Conservation (phyloP, 192 early-diverging fungal genomes). For the Haplosporangium gracile region DNA sequence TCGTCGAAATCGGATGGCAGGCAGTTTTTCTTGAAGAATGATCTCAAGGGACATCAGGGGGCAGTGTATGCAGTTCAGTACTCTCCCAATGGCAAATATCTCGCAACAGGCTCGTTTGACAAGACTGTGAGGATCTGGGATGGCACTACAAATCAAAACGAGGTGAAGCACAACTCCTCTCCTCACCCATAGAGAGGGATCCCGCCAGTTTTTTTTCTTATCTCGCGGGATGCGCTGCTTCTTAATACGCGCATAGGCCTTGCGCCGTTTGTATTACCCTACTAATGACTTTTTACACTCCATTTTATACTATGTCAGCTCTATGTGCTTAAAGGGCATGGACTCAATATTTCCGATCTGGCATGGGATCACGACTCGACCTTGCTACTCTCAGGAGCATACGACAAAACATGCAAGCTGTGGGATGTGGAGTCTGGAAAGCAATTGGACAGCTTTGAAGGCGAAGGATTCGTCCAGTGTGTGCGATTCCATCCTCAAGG, state of each 20-base stretch:
- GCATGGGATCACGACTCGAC: constrained; percentile 80
- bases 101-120: constrained; percentile 96
- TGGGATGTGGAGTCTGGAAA: constrained; percentile 84
- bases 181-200: not conserved
- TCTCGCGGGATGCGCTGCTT: not conserved
- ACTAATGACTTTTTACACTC: constrained; percentile 2
- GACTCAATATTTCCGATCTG: constrained; percentile 83
- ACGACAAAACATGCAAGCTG: constrained; percentile 85
- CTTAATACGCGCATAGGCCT: constrained; percentile 15
- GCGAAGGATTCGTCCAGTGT: constrained; percentile 90
- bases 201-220: not conserved
- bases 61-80: constrained; percentile 94
- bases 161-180: constrained; percentile 56
- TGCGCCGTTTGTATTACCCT: constrained; percentile 9
- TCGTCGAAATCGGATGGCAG: constrained; percentile 50
- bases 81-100: constrained; percentile 82
- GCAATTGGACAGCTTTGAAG: constrained; percentile 71
- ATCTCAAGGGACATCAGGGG: constrained; percentile 83
- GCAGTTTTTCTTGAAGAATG: constrained; percentile 50
- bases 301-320: constrained; percentile 44
- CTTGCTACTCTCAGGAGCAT: constrained; percentile 78
- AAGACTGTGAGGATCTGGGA: constrained; percentile 95
- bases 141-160: constrained; percentile 71
- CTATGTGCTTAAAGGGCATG: constrained; percentile 79
- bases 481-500: constrained; percentile 81